A percentile compares a stretch with the other conserved stretches of the same genome.
phyloP scores from a whole-genome alignment of 2,329 filamentous ascomycete species.

The Lecanosticta acicola region DNA sequence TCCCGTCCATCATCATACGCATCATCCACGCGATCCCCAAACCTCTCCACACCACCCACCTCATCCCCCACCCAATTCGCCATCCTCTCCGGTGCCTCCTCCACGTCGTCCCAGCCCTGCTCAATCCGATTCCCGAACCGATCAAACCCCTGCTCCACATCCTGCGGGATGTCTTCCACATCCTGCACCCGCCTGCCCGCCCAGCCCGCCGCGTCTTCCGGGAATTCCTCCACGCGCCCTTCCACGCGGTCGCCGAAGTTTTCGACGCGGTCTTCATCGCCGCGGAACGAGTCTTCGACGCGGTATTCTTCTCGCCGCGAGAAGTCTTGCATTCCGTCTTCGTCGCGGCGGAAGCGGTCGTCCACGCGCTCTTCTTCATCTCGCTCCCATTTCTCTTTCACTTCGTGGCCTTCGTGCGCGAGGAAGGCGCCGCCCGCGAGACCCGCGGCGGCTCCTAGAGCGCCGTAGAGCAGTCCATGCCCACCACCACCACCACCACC shows the following conservation, averaged over 20 bases:
- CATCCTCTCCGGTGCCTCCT: conserved; percentile 35
- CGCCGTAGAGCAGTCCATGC: conserved; percentile 34
- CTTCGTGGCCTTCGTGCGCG: conserved; percentile 43
- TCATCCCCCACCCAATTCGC: conserved; percentile 34
- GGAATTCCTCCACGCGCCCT: conserved; percentile 35
- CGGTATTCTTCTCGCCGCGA: conserved; percentile 23
- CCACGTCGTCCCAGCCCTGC: conserved; percentile 31
- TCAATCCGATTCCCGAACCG: conserved; percentile 33
- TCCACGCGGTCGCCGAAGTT: conserved; percentile 25
- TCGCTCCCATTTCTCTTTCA: conserved; percentile 29
- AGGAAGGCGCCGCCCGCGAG: conserved; percentile 41
- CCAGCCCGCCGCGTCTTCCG: conserved; percentile 41
- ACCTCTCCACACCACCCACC: conserved; percentile 41
- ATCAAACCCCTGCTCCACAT: conserved; percentile 31
- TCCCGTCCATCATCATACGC: conserved; percentile 41
- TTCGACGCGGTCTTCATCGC: conserved; percentile 18
- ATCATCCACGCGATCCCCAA: conserved; percentile 38
- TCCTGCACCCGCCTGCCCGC: conserved; percentile 39
- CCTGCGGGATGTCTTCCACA: conserved; percentile 36
- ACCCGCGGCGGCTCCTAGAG: conserved; percentile 38
- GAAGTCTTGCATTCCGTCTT: conserved; percentile 31
- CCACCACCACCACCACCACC: conserved; percentile 15
- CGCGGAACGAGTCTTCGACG: conserved; percentile 20
- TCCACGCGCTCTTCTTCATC: conserved; percentile 28
- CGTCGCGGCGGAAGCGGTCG: conserved; percentile 16